phyloP scores from a whole-genome alignment of 768 basidiomycete species.

The Agaricus blazei region DNA sequence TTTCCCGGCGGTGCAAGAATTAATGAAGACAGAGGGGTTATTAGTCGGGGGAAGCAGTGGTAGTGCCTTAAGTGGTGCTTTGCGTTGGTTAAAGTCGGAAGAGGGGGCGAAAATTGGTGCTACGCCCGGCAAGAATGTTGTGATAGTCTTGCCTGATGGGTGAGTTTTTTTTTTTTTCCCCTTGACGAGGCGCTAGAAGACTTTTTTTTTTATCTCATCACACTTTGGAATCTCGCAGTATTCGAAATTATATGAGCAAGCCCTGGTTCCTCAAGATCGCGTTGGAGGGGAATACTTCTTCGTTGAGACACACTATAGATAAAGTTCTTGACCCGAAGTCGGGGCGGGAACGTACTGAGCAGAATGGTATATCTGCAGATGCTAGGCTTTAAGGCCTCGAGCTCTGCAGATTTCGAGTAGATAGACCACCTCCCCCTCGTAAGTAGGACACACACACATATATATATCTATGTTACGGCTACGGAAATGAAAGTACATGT shows the following conservation, averaged over 20 bases:
- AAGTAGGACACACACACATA: too few species aligned
- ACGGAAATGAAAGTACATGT: constrained; percentile 1
- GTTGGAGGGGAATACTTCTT: constrained; percentile 47
- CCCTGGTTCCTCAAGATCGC: constrained; percentile 83
- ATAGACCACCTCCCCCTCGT: not conserved
- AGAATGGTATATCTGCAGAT: not conserved
- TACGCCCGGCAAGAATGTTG: constrained; percentile 77
- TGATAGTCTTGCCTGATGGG: constrained; percentile 89
- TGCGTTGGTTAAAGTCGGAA: constrained; percentile 71
- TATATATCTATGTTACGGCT: not conserved
- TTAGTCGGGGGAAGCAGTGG: constrained; percentile 94
- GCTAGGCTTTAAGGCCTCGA: not conserved
- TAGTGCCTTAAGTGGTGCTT: constrained; percentile 71
- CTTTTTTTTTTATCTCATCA: too few species aligned
- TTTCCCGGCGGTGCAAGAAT: constrained; percentile 63
- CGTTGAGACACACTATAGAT: constrained; percentile 44
- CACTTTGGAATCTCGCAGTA: constrained; percentile 33
- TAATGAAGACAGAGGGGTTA: constrained; percentile 85
- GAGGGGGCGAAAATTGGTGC: constrained; percentile 60
- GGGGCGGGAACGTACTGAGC: not conserved
- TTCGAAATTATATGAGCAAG: constrained; percentile 94
- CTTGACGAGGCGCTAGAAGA: not conserved
- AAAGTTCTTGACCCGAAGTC: constrained; percentile 11
- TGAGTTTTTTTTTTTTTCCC: constrained; percentile 29
- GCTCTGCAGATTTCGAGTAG: not conserved